Percentiles rank a stretch among this genome's conserved stretches.
Evolutionary conservation across 441 rosid genomes (phyloP).

Genomic region (Pelargonium cotyledonis): DNA sequence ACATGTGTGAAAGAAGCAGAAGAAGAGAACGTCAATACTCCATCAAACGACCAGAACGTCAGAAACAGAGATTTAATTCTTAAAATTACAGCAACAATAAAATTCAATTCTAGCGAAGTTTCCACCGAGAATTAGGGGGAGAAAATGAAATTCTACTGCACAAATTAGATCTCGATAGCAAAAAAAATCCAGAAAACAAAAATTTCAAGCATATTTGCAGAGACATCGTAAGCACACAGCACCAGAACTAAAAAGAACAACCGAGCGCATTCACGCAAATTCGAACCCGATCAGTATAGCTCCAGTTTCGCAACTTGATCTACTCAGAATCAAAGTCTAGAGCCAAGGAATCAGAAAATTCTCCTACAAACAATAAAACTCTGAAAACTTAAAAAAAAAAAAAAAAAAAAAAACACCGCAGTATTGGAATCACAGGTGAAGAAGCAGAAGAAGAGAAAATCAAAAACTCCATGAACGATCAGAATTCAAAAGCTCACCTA

Average conservation of each 20-base stretch:
- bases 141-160: not conserved
- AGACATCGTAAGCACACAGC: not conserved
- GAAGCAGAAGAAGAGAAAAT: not conserved
- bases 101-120: not conserved
- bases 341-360: not conserved
- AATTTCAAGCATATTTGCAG: not conserved
- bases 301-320: not conserved
- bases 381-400: not conserved
- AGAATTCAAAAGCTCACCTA: constrained; percentile 22
- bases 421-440: not conserved
- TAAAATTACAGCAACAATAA: too few species aligned
- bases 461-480: constrained; percentile 1
- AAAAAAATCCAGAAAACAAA: not conserved
- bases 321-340: not conserved
- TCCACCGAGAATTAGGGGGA: not conserved
- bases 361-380: not conserved
- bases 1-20: constrained; percentile 3
- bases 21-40: not conserved
- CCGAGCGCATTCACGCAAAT: not conserved
- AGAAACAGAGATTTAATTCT: too few species aligned
- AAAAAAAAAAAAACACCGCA: not conserved
- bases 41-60: constrained; percentile 6
- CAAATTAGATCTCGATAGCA: not conserved
- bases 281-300: not conserved
- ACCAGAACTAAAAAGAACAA: not conserved